Conservation (phyloP, 2,329 filamentous ascomycete species). For the Exophiala oligosperma region DNA sequence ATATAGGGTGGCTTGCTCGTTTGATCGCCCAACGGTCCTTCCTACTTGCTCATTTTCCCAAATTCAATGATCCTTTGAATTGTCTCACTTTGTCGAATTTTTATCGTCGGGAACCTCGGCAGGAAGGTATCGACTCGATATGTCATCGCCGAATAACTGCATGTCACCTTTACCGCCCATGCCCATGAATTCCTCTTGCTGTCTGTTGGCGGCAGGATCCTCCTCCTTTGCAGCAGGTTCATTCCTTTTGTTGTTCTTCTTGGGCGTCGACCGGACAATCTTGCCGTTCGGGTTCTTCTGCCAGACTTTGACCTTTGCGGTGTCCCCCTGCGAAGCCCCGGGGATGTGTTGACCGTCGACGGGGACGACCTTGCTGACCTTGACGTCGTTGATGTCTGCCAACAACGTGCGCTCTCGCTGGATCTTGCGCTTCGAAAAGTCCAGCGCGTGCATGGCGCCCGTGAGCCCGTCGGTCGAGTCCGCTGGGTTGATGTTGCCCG, state of each 20-base stretch:
- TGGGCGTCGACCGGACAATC: conserved; percentile 35
- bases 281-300: conserved; percentile 64
- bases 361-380: conserved; percentile 59
- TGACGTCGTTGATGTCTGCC: conserved; percentile 75
- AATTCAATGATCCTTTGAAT: background rate
- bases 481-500: conserved; percentile 55
- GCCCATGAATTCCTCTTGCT: conserved; percentile 74
- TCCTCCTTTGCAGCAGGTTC: conserved; percentile 49
- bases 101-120: conserved; percentile 21
- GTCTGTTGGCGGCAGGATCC: conserved; percentile 66
- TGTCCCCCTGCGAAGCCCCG: conserved; percentile 9
- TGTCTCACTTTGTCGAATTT: conserved; percentile 10
- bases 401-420: conserved; percentile 82
- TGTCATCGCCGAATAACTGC: conserved; percentile 68
- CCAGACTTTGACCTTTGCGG: conserved; percentile 68
- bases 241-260: conserved; percentile 2
- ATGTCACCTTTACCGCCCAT: conserved; percentile 87
- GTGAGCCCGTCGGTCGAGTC: conserved; percentile 93
- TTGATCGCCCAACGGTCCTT: no score
- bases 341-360: conserved; percentile 22
- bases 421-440: conserved; percentile 79
- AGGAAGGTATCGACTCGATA: conserved; percentile 39
- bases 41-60: no score
- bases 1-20: no score
- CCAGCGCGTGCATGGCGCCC: conserved; percentile 77